A percentile compares a stretch with the other conserved stretches of the same genome.
Evolutionary conservation across 345 rosid genomes (phyloP).

Genomic region (Populus ilicifolia): DNA sequence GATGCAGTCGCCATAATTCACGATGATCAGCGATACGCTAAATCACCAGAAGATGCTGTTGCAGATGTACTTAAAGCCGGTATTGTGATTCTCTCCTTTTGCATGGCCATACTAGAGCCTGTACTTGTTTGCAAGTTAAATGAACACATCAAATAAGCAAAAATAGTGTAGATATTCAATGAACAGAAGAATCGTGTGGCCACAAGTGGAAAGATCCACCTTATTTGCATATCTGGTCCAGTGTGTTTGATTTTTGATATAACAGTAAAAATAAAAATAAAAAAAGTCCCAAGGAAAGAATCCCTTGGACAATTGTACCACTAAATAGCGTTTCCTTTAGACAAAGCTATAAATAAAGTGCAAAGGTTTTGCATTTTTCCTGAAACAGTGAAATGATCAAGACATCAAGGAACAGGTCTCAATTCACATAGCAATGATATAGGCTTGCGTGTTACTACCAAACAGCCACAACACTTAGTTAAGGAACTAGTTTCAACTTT

Average conservation of each 20-base stretch:
- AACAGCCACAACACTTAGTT: neutral
- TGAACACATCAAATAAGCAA: neutral
- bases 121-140: neutral
- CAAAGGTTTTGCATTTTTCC: too few species aligned
- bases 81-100: conserved; percentile 6
- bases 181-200: neutral
- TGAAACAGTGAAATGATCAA: too few species aligned
- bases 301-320: too few species aligned
- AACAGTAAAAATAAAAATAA: neutral
- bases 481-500: neutral
- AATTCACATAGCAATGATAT: neutral
- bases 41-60: conserved; percentile 78
- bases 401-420: neutral
- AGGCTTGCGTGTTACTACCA: neutral
- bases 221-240: neutral
- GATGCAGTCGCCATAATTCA: conserved; percentile 72
- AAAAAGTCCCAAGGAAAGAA: too few species aligned
- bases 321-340: too few species aligned
- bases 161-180: neutral
- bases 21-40: conserved; percentile 55
- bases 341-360: too few species aligned
- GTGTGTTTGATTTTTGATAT: too few species aligned
- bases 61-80: conserved; percentile 81
- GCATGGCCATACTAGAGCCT: neutral
- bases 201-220: neutral